Conservation (phyloP, 2,329 filamentous ascomycete species). For the Pseudogymnoascus sp. region DNA sequence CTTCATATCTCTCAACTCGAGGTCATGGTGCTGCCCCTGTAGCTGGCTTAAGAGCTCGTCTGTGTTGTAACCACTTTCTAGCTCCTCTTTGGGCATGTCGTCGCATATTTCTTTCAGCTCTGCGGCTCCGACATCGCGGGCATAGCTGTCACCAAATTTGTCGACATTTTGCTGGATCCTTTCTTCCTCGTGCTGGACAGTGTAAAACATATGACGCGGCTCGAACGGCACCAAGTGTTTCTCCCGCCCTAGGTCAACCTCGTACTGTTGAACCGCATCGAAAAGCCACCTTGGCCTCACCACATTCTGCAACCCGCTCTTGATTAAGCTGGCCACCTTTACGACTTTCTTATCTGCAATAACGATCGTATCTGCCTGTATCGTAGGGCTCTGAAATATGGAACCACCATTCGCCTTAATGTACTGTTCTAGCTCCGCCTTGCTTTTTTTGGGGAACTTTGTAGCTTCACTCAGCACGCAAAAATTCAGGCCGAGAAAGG, state of each 20-base stretch:
- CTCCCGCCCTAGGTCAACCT: conserved; percentile 39
- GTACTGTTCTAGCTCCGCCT: conserved; percentile 68
- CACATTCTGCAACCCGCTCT: conserved; percentile 61
- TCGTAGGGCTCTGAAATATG: conserved; percentile 64
- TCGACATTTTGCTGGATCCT: conserved; percentile 60
- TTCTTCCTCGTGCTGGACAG: conserved; percentile 45
- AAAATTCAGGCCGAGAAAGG: conserved; percentile 73
- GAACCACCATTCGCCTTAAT: conserved; percentile 77
- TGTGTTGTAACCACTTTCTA: conserved; percentile 34
- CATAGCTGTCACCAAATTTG: conserved; percentile 73
- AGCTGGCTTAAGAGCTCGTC: conserved; percentile 45
- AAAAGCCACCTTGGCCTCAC: conserved; percentile 74
- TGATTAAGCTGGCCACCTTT: conserved; percentile 76
- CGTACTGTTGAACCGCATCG: conserved; percentile 51
- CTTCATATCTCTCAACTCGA: conserved; percentile 36
- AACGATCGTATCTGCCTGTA: conserved; percentile 55
- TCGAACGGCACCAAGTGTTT: conserved; percentile 53
- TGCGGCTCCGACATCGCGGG: conserved; percentile 54
- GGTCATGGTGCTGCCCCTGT: conserved; percentile 44
- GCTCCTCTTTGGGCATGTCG: conserved; percentile 42
- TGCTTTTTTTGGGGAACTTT: conserved; percentile 63
- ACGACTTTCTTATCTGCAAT: conserved; percentile 74
- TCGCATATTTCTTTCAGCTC: conserved; percentile 50
- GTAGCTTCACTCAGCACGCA: conserved; percentile 73
- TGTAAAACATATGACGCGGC: conserved; percentile 62